Percentiles rank a stretch among this genome's conserved stretches.
Conservation (phyloP, 345 rosid species). For the Camelina neglecta region DNA sequence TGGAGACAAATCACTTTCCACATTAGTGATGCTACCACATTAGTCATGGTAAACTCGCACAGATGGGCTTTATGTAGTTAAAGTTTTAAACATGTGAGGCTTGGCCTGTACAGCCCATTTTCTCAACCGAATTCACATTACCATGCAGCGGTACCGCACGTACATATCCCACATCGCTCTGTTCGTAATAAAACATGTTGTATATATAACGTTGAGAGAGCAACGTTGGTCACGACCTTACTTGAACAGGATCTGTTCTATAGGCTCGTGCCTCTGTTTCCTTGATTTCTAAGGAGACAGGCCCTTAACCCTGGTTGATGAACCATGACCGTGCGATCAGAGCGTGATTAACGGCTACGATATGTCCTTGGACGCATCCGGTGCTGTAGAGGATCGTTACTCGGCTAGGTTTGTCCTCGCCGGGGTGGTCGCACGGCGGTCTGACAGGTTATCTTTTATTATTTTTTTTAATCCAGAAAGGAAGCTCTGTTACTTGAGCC, state of each 20-base stretch:
- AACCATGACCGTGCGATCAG: not conserved
- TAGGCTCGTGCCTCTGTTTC: slow-evolving; percentile 34
- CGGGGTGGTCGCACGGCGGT: slow-evolving; percentile 28
- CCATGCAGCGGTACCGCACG: no score
- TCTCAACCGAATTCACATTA: no score
- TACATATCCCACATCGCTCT: slow-evolving; percentile 7
- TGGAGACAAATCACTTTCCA: no score
- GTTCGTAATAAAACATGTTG: accelerated
- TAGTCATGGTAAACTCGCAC: no score
- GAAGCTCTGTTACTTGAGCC: no score
- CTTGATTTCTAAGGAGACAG: slow-evolving; percentile 28
- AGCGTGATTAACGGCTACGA: slow-evolving; percentile 32
- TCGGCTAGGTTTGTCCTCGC: slow-evolving; percentile 16
- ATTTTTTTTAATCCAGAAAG: no score
- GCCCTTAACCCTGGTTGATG: no score
- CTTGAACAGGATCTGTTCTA: slow-evolving; percentile 35
- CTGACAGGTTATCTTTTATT: slow-evolving; percentile 35
- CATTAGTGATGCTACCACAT: no score
- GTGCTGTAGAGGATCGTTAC: slow-evolving; percentile 37
- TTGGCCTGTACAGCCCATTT: no score
- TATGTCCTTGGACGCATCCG: not conserved
- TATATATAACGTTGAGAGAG: not conserved
- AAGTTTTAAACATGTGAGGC: no score
- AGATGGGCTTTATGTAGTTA: no score
- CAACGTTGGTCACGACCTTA: not conserved